A percentile compares a stretch with the other conserved stretches of the same genome.
phyloP scores from a whole-genome alignment of 306 rosid species.

The Fragaria vesca region DNA sequence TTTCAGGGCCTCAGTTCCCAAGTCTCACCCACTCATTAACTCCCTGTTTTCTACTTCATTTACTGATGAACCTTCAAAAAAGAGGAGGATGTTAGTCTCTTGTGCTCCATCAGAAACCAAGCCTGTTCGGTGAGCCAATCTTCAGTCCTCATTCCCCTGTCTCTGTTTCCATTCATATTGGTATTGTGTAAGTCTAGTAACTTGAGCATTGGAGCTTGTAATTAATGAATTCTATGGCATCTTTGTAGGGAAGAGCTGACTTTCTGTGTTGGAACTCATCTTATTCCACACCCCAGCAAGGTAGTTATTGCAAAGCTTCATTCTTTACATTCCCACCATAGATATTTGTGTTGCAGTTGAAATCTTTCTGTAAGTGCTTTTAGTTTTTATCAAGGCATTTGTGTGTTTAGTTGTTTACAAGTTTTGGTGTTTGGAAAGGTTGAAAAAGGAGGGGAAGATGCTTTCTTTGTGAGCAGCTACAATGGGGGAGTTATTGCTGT shows the following conservation, averaged over 20 bases:
- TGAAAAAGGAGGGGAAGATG: slow-evolving; percentile 94
- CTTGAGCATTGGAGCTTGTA: not conserved
- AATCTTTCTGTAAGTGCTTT: not conserved
- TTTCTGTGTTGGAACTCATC: slow-evolving; percentile 66
- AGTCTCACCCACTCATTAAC: slow-evolving; percentile 44
- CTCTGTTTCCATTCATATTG: not conserved
- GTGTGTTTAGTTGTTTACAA: not conserved
- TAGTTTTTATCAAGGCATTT: not conserved
- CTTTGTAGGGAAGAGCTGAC: slow-evolving; percentile 63
- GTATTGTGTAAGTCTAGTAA: not conserved
- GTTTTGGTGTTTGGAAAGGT: slow-evolving; percentile 49
- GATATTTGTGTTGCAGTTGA: not conserved
- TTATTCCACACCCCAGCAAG: slow-evolving; percentile 94
- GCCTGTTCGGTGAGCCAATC: slow-evolving; percentile 50
- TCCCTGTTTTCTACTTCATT: slow-evolving; percentile 30
- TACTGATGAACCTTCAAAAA: slow-evolving; percentile 41
- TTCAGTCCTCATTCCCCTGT: not conserved
- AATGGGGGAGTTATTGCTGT: slow-evolving; percentile 81
- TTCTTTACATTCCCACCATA: not conserved
- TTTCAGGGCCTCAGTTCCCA: slow-evolving; percentile 53
- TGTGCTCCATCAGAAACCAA: slow-evolving; percentile 48
- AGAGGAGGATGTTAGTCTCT: slow-evolving; percentile 45
- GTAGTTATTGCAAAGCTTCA: slow-evolving; percentile 32
- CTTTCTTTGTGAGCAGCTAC: slow-evolving; percentile 69
- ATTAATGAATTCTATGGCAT: not conserved